Conservation (phyloP, 2,329 filamentous ascomycete genomes). For the Eurotiales sp. region DNA sequence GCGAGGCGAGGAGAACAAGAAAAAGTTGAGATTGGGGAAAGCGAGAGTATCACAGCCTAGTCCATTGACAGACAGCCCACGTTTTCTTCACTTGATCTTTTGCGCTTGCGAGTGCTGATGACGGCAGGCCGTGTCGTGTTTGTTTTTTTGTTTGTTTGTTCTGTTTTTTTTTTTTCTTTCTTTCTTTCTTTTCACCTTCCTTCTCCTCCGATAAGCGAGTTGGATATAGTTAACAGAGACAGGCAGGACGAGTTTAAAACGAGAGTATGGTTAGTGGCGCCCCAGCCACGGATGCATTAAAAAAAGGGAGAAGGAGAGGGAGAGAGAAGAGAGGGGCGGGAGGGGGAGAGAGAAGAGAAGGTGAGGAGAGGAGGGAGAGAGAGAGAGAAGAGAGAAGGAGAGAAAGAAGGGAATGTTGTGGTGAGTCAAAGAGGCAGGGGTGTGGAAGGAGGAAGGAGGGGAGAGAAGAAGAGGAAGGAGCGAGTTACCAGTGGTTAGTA, state of each 20-base stretch:
- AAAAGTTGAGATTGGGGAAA: too few species aligned
- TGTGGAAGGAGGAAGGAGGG: slow-evolving; percentile 6
- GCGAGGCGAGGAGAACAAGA: too few species aligned
- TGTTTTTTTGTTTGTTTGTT: too few species aligned
- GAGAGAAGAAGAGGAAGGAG: slow-evolving; percentile 1
- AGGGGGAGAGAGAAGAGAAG: not conserved
- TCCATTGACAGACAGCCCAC: not conserved
- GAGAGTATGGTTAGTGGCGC: slow-evolving; percentile 4
- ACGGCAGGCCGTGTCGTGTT: too few species aligned
- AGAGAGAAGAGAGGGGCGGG: not conserved
- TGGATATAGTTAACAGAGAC: not conserved
- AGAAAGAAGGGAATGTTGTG: slow-evolving; percentile 11
- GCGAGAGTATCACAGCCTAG: not conserved
- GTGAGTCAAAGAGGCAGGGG: slow-evolving; percentile 6
- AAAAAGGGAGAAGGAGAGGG: not conserved
- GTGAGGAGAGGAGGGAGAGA: not conserved
- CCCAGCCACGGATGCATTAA: slow-evolving; percentile 2
- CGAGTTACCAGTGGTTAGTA: not conserved
- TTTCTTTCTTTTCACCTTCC: too few species aligned
- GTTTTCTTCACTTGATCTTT: not conserved
- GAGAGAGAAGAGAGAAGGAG: slow-evolving; percentile 2
- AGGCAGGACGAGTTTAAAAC: slow-evolving; percentile 4
- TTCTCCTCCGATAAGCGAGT: not conserved
- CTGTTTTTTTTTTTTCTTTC: not conserved
- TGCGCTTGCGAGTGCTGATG: too few species aligned